phyloP scores from a whole-genome alignment of 108 stramenopile genomes.

The Cyclotella atomus region DNA sequence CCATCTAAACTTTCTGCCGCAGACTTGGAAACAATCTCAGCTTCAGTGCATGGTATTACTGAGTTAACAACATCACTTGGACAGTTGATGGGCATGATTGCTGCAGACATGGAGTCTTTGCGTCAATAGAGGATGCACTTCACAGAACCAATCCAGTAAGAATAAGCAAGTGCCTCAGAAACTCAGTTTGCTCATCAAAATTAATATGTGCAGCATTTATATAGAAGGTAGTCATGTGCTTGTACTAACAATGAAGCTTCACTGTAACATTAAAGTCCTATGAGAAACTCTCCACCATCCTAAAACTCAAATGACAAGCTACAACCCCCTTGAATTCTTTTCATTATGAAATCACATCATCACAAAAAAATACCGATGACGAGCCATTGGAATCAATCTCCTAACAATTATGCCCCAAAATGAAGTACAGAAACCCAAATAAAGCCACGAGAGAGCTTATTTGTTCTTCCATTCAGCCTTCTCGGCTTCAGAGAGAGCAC shows the following conservation, averaged over 20 bases:
- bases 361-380: too few relatives aligned
- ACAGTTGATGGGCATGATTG: conserved; percentile 68
- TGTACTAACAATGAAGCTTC: background rate
- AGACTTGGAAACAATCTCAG: conserved; percentile 57
- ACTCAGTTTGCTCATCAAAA: too few relatives aligned
- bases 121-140: conserved; percentile 59
- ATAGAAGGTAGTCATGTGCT: too few relatives aligned
- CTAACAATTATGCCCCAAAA: background rate
- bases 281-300: background rate
- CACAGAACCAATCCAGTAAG: conserved; percentile 19
- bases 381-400: background rate
- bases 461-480: conserved; percentile 60
- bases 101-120: conserved; percentile 66
- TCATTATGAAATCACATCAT: too few relatives aligned
- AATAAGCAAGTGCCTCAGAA: background rate
- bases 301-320: background rate
- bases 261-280: background rate
- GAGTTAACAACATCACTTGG: conserved; percentile 73
- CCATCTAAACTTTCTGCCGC: conserved; percentile 14
- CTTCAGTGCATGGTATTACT: conserved; percentile 64
- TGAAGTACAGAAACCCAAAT: background rate
- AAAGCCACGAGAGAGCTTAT: too few relatives aligned
- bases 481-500: conserved; percentile 55
- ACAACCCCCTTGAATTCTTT: background rate
- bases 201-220: too few relatives aligned